Evolutionary conservation across 306 rosid species (phyloP).

Genomic region (Prunus kanzakura): DNA sequence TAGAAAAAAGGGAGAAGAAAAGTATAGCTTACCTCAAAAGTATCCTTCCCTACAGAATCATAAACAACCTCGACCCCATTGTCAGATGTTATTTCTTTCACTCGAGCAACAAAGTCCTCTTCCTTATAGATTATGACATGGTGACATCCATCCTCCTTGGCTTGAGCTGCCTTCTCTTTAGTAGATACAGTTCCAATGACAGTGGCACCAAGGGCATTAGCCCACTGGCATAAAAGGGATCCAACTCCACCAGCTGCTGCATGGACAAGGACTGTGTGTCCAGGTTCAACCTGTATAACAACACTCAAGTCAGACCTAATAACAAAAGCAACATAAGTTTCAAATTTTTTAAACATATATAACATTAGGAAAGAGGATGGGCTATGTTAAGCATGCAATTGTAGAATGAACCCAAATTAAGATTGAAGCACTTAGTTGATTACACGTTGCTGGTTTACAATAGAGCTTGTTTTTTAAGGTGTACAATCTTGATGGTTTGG

Average conservation of each 20-base stretch:
- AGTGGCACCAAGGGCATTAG: slow-evolving; percentile 83
- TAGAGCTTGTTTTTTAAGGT: too few relatives aligned
- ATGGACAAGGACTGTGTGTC: slow-evolving; percentile 73
- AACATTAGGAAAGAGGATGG: background rate
- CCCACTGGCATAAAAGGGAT: slow-evolving; percentile 94
- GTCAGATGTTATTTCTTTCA: slow-evolving; percentile 72
- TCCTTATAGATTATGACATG: slow-evolving; percentile 66
- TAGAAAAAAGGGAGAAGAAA: background rate
- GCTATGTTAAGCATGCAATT: background rate
- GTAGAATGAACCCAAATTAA: background rate
- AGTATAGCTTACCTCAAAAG: slow-evolving; percentile 65
- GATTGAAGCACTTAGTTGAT: background rate
- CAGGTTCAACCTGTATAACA: slow-evolving; percentile 61
- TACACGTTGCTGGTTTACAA: too few relatives aligned
- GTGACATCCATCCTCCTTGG: slow-evolving; percentile 88
- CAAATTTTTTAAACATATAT: background rate
- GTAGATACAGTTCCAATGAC: slow-evolving; percentile 87
- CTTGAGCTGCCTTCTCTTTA: slow-evolving; percentile 83
- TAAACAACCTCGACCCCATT: slow-evolving; percentile 89
- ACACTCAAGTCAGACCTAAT: background rate
- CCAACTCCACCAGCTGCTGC: slow-evolving; percentile 99
- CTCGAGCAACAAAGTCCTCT: slow-evolving; percentile 80
- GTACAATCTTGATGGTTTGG: too few relatives aligned
- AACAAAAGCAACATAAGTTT: background rate
- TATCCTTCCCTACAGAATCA: slow-evolving; percentile 91